Evolutionary conservation across 257 asterid species (phyloP).

Genomic region (Primulina eburnea): DNA sequence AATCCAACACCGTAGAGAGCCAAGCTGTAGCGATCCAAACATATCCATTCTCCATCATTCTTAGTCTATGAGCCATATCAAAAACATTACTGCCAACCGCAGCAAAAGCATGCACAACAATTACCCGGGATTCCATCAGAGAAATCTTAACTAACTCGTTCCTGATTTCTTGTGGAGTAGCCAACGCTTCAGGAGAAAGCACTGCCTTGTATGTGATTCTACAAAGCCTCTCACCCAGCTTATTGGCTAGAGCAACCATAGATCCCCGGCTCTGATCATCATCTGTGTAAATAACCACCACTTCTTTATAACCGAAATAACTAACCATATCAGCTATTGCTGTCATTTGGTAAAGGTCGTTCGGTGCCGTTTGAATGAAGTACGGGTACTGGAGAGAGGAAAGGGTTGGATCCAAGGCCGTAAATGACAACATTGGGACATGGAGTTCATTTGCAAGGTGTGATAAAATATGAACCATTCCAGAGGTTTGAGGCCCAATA

Average conservation of each 20-base stretch:
- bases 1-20: constrained; percentile 33
- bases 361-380: constrained; percentile 30
- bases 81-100: constrained; percentile 19
- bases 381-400: constrained; percentile 31
- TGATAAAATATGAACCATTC: constrained; percentile 30
- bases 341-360: constrained; percentile 28
- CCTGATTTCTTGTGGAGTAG: constrained; percentile 17
- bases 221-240: constrained; percentile 22
- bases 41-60: constrained; percentile 25
- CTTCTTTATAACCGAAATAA: constrained; percentile 23
- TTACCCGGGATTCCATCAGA: constrained; percentile 25
- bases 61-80: constrained; percentile 12
- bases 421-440: constrained; percentile 31
- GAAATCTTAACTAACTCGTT: constrained; percentile 19
- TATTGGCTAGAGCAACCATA: constrained; percentile 23
- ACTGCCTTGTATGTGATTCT: constrained; percentile 29
- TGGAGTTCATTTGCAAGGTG: constrained; percentile 34
- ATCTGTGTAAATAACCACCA: constrained; percentile 15
- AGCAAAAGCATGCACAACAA: constrained; percentile 13
- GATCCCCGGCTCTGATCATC: constrained; percentile 29
- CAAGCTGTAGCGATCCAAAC: constrained; percentile 35
- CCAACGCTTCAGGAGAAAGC: constrained; percentile 25
- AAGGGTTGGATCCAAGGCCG: constrained; percentile 28
- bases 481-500: constrained; percentile 31
- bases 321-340: constrained; percentile 26